Evolutionary conservation across 2,329 filamentous ascomycete genomes (phyloP).

Genomic region (Microthyrium microscopicum): DNA sequence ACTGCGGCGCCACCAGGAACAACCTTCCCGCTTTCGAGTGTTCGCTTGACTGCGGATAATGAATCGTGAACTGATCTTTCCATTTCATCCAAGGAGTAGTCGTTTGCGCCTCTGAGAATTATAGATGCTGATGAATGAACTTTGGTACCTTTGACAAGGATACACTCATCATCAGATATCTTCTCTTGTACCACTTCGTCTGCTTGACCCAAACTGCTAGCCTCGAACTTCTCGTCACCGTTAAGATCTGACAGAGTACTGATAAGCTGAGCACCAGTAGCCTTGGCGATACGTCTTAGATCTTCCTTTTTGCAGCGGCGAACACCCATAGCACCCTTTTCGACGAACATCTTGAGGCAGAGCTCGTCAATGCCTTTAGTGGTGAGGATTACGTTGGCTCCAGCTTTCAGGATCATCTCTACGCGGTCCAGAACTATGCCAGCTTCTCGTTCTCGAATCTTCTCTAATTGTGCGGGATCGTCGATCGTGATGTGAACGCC

Average conservation of each 20-base stretch:
- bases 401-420: slow-evolving; percentile 94
- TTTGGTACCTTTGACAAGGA: slow-evolving; percentile 91
- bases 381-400: slow-evolving; percentile 88
- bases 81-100: slow-evolving; percentile 97
- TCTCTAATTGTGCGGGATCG: slow-evolving; percentile 90
- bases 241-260: slow-evolving; percentile 92
- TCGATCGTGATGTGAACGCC: slow-evolving; percentile 97
- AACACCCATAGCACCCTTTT: slow-evolving; percentile 90
- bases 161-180: slow-evolving; percentile 97
- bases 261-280: slow-evolving; percentile 82
- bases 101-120: slow-evolving; percentile 88
- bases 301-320: slow-evolving; percentile 98
- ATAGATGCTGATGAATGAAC: slow-evolving; percentile 86
- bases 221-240: slow-evolving; percentile 90
- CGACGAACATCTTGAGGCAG: slow-evolving; percentile 83
- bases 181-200: slow-evolving; percentile 97
- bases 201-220: slow-evolving; percentile 73
- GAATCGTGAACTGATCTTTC: slow-evolving; percentile 97
- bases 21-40: slow-evolving; percentile 88
- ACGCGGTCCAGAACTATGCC: slow-evolving; percentile 87
- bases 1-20: slow-evolving; percentile 93
- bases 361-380: slow-evolving; percentile 98
- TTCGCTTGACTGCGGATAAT: slow-evolving; percentile 90
- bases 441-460: slow-evolving; percentile 84
- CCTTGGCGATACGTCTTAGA: slow-evolving; percentile 83